phyloP scores from a whole-genome alignment of 2,329 filamentous ascomycete species.

The Bipolaris cookei region DNA sequence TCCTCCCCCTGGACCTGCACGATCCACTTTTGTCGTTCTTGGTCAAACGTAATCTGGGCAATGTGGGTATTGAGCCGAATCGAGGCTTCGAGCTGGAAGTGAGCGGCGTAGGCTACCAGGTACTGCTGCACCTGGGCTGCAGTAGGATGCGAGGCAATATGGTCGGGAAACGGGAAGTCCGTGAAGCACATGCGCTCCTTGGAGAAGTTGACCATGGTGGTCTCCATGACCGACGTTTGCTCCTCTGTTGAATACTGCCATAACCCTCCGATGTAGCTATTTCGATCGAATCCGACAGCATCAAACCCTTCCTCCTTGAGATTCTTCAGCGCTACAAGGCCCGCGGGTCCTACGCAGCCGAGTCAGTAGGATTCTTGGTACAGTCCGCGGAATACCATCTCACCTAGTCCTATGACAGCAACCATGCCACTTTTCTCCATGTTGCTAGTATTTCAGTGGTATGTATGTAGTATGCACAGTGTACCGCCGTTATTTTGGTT shows the following conservation, averaged over 20 bases:
- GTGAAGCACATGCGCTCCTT: constrained; percentile 34
- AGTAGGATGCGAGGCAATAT: constrained; percentile 24
- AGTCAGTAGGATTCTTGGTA: not conserved
- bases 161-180: constrained; percentile 28
- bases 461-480: too few relatives aligned
- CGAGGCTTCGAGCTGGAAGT: constrained; percentile 25
- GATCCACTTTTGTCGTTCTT: constrained; percentile 21
- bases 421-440: constrained; percentile 5
- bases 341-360: constrained; percentile 14
- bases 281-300: constrained; percentile 29
- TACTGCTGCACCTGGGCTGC: constrained; percentile 32
- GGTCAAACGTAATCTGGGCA: constrained; percentile 19
- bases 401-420: constrained; percentile 25
- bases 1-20: constrained; percentile 11
- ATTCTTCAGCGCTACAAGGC: constrained; percentile 28
- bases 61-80: constrained; percentile 24
- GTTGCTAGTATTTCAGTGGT: not conserved
- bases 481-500: not conserved
- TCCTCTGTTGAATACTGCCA: constrained; percentile 32
- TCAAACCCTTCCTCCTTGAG: constrained; percentile 30
- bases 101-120: constrained; percentile 22
- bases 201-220: constrained; percentile 29
- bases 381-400: not conserved
- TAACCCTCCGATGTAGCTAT: constrained; percentile 29
- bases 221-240: constrained; percentile 30